Base-by-base conservation (phyloP, 345 rosid species). In the Citrus australasica region DNA sequence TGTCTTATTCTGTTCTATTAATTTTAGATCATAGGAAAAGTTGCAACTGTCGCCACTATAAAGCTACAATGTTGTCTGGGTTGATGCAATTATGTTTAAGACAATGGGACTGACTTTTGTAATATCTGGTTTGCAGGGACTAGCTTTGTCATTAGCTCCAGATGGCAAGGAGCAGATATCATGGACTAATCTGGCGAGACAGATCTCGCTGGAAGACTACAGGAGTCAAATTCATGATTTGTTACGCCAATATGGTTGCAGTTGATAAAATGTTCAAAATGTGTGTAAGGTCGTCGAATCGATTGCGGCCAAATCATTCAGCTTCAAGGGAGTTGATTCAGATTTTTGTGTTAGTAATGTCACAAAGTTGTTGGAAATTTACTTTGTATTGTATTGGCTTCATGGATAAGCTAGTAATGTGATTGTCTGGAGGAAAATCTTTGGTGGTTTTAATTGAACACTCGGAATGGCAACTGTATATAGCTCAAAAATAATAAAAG, bases 111-210 rank as follows among this genome's bases (percentile, higher is more conserved):
- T 78, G 72, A 84, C 64, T 17, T 22, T 67, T 33, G 46, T 35
- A n/a, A 37, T 27, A 65, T 79, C 33, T 81, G 64, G 48, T 46
- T 76, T 79, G 73, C 81, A 84, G 87, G 87, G 87, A 84, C 80
- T 84, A 82, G 75, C 40, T 60, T 58, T 33, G 58, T 69, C 2
- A n/a, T n/a, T n/a, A 66, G 65, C 53, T 42, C 67, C 30, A 28
- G 51, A 5, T 17, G 3, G 28, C 17, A 6, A 62, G 53, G 46
- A 33, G 75, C 33, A 28, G 46, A 42, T 63, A 8, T 35, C 33
- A 1, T 76, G 28, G 24, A 77, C 58, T 2, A 19, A 25, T 27
- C 76, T 17, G 10, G 68, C 28, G 25, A 38, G 68, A 74, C 69
- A 25, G 22, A 51, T 19, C 28, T 16, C 25, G 77, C 63, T 2